Conservation (phyloP, 495 filamentous ascomycete species). For the Hamigera avellanea region DNA sequence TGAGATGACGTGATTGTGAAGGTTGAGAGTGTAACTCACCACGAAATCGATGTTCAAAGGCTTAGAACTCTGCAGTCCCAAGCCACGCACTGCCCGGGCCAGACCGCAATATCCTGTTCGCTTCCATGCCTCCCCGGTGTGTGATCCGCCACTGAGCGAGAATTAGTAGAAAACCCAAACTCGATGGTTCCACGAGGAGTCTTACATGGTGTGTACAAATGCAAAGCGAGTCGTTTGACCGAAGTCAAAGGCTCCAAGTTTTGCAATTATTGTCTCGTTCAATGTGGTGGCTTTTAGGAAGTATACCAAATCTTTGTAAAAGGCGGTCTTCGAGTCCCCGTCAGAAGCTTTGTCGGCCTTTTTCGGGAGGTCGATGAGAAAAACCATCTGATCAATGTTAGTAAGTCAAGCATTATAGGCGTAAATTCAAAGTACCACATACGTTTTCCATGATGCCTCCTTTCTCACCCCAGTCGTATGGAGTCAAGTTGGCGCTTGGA, state of each 20-base stretch:
- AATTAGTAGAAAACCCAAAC: conserved; percentile 3
- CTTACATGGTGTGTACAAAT: conserved; percentile 72
- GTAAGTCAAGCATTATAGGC: conserved; percentile 2
- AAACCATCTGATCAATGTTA: conserved; percentile 43
- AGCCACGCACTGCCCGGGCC: conserved; percentile 41
- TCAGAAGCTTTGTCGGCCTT: conserved; percentile 17
- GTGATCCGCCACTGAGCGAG: conserved; percentile 36
- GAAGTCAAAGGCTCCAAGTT: conserved; percentile 63
- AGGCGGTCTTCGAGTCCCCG: conserved; percentile 37
- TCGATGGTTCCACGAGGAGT: background rate
- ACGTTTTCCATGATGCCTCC: conserved; percentile 69
- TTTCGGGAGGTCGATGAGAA: conserved; percentile 74
- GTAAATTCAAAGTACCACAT: conserved; percentile 1
- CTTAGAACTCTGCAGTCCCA: conserved; percentile 39
- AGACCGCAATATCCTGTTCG: conserved; percentile 63
- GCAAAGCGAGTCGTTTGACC: conserved; percentile 49
- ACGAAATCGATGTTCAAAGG: conserved; percentile 50
- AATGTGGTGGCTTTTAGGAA: conserved; percentile 61
- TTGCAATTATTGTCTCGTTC: conserved; percentile 45
- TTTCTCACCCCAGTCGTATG: conserved; percentile 77
- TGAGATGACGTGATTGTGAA: background rate
- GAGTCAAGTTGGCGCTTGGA: conserved; percentile 70
- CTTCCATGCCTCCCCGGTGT: conserved; percentile 39
- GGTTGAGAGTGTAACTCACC: conserved; percentile 17
- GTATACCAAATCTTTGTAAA: conserved; percentile 57